Evolutionary conservation across 2,329 filamentous ascomycete genomes (phyloP), one percentile per base, ranked within the genome.

Genomic region (Pestalotiopsis sp.): DNA sequence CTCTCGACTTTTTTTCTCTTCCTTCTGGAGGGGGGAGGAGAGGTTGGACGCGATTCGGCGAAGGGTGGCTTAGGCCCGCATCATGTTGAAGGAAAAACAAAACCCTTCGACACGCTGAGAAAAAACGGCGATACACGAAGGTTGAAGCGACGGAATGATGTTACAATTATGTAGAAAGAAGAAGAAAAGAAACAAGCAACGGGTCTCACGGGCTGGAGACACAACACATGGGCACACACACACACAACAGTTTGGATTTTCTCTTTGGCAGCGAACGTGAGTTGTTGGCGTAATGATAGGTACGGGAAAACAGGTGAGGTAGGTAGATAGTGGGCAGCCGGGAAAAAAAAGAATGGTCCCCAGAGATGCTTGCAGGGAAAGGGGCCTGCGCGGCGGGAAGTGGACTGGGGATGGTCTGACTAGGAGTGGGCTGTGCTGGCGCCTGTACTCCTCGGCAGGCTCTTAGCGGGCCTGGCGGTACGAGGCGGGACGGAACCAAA

Each of bases 61-160:
- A 17, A 62, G 59, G 59, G 36, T 62, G 59, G 59, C 31, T 36
- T 57, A 65, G 63, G 58, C 63, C 63, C 63, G 63, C 63, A 65
- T 65, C 63, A 58, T 65, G 63, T 36, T 55, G 31, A 17, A 62
- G 20, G n/a, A 62, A 27, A 14, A 20, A 14, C 25, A 39, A 27
- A 60, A 62, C 17, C 14, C 59, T 13, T 23, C 17, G 57, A 59
- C 57, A 36, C 13, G 13, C 9, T 11, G n/a, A 23, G 39, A 11
- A 27, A 36, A 64, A n/a, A 20, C 36, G 36, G 14, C 20, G 23
- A 52, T 13, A 20, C 39, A 64, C 17, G n/a, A 25, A 39, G 25
- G 38, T 23, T 39, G n/a, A 63, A 36, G 38, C 27, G 60, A 39
- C 31, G 31, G 20, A 23, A 52, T 23, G 17, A 31, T 60, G 57